Base-by-base conservation (phyloP, 805 yeast species). In the Metschnikowia sp. region DNA sequence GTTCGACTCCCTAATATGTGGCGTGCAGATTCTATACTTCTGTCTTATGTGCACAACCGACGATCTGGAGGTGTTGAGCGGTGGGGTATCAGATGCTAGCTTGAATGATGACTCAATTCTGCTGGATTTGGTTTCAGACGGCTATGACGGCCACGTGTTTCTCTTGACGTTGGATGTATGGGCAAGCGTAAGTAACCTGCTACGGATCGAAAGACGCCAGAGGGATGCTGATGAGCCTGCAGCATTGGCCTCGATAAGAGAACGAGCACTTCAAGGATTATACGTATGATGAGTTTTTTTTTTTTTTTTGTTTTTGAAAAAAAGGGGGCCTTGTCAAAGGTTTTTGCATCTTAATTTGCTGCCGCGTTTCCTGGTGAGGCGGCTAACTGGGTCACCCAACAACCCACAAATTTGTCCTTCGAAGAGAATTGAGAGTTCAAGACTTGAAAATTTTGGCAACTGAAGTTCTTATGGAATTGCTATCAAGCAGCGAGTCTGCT, bases 121-220 rank as follows among this genome's bases (percentile, higher is more conserved):
- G 37, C 47, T 48, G 29, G 58, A 59, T 18, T 41, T 48, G 8
- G 62, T 55, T 35, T 60, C 63, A 11, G 76, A 72, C 54, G 77
- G 77, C 2, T 72, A 65, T 54, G 64, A 59, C 42, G 76, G 77
- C 2, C 66, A 68, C 37, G 75, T 72, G 8, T 47, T 48, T 36
- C 53, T 72, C 32, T 22, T 70, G 18, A 51, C 60, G 2, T 49
- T 72, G 15, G 62, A 70, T 42, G 26, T 68, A 10, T 36, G 54
- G 28, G 55, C 43, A 2, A 55, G 52, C 18, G 39, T 55, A 15
- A 29, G 35, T 34, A 40, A 44, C 8, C 54, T 53, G 39, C 44
- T 49, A 40, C 30, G 36, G 19, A 39, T 36, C 45, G 33, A 40
- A 28, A 28, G 32, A 29, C 44, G 15, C 36, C 30, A 29, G 10